Conservation (phyloP, 2,329 filamentous ascomycete species). For the Colletotrichum limetticola region DNA sequence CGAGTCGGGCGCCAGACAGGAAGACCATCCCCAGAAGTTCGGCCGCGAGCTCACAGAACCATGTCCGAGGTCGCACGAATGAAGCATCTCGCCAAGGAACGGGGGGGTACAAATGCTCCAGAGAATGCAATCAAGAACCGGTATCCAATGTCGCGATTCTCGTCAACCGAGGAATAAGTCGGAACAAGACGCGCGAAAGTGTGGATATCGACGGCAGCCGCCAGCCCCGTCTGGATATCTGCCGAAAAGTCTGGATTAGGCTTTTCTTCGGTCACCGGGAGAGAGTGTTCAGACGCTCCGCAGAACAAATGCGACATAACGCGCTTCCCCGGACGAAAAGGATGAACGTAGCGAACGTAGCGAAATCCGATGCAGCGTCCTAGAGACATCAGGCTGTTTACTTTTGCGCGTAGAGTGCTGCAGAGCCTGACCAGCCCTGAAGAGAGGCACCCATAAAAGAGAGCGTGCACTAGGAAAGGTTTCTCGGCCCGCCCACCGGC, state of each 20-base stretch:
- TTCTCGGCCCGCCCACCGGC: neutral
- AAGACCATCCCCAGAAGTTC: constrained; percentile 12
- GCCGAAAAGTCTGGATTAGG: constrained; percentile 12
- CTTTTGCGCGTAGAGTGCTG: neutral
- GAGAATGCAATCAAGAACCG: neutral
- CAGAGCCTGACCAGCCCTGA: neutral
- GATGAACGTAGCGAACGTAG: constrained; percentile 5
- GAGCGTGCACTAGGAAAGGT: neutral
- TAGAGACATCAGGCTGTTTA: neutral
- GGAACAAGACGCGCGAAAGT: neutral
- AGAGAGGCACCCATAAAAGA: neutral
- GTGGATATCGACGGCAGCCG: neutral
- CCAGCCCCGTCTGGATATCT: neutral
- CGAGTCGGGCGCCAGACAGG: neutral
- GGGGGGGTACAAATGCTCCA: constrained; percentile 11
- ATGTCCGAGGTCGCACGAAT: constrained; percentile 29
- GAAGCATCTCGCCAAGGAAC: constrained; percentile 22
- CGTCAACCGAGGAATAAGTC: constrained; percentile 21
- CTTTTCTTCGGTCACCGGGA: constrained; percentile 32
- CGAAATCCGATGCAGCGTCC: neutral
- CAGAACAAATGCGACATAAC: constrained; percentile 13
- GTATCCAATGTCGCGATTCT: constrained; percentile 6
- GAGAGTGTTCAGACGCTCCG: constrained; percentile 19
- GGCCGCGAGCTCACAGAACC: constrained; percentile 6
- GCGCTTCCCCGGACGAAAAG: constrained; percentile 3